Evolutionary conservation across 495 filamentous ascomycete genomes (phyloP).

Genomic region (Xylaria curta): DNA sequence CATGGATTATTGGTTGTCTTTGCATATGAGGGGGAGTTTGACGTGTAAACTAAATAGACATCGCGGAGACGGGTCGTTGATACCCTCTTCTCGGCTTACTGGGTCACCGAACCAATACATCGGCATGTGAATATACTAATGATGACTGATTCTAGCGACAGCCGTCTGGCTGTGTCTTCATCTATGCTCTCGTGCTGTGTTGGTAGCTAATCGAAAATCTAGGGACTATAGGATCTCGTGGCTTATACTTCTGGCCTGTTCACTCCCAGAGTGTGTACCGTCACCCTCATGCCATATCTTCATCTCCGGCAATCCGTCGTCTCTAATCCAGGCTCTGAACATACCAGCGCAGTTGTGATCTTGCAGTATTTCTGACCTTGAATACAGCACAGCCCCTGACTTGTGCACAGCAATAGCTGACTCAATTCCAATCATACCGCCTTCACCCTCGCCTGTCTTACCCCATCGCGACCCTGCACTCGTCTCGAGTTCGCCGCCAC

Average conservation of each 20-base stretch:
- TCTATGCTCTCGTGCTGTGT: slow-evolving; percentile 25
- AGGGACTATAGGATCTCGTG: neutral
- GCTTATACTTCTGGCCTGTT: neutral
- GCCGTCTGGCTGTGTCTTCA: slow-evolving; percentile 6
- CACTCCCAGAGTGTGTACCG: slow-evolving; percentile 12
- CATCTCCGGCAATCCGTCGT: slow-evolving; percentile 64
- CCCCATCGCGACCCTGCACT: slow-evolving; percentile 80
- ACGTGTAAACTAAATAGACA: slow-evolving; percentile 37
- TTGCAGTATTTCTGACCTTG: slow-evolving; percentile 60
- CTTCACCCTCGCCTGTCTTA: slow-evolving; percentile 78
- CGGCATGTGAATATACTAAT: slow-evolving; percentile 29
- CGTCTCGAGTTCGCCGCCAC: slow-evolving; percentile 73
- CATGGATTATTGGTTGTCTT: slow-evolving; percentile 29
- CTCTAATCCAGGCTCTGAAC: slow-evolving; percentile 81
- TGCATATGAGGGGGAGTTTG: slow-evolving; percentile 37
- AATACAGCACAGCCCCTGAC: slow-evolving; percentile 49
- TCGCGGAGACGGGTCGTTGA: slow-evolving; percentile 24
- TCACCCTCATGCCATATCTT: slow-evolving; percentile 62
- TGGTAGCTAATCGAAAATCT: slow-evolving; percentile 17
- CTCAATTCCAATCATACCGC: slow-evolving; percentile 89
- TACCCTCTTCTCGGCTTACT: slow-evolving; percentile 16
- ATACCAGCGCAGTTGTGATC: slow-evolving; percentile 91
- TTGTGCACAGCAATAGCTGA: slow-evolving; percentile 52
- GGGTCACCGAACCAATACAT: slow-evolving; percentile 22
- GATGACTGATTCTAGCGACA: slow-evolving; percentile 23